phyloP scores from a whole-genome alignment of 2,329 filamentous ascomycete species.

The Colletotrichum liaoningense region DNA sequence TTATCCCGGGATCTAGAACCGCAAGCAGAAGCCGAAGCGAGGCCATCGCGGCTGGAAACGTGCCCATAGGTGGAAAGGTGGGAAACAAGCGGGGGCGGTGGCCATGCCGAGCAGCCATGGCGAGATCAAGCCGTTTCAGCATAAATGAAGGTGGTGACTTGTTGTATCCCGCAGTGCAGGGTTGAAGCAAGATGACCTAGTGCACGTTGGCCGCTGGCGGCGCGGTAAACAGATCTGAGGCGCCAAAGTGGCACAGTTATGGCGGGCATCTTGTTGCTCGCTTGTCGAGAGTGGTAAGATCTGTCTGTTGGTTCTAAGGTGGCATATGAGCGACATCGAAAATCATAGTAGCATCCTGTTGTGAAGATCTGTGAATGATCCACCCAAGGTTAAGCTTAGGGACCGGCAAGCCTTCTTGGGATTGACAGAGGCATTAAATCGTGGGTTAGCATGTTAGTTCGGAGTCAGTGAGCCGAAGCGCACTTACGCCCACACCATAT shows the following conservation, averaged over 20 bases:
- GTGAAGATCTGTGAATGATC: slow-evolving; percentile 10
- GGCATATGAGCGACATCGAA: background rate
- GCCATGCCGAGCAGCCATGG: slow-evolving; percentile 22
- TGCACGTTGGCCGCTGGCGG: background rate
- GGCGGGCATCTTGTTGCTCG: slow-evolving; percentile 1
- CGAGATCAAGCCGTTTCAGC: slow-evolving; percentile 35
- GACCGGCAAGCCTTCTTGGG: background rate
- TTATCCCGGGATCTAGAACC: slow-evolving; percentile 9
- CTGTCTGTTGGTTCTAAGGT: background rate
- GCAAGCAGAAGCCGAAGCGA: slow-evolving; percentile 17
- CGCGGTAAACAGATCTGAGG: background rate
- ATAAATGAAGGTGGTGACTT: slow-evolving; percentile 32
- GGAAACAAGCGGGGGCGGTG: slow-evolving; percentile 28
- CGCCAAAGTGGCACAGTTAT: background rate
- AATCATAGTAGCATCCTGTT: slow-evolving; percentile 13
- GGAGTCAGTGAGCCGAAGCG: background rate
- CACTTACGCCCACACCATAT: background rate
- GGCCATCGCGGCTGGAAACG: slow-evolving; percentile 21
- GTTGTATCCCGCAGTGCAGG: slow-evolving; percentile 30
- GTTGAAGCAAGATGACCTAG: slow-evolving; percentile 5
- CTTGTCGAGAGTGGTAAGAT: slow-evolving; percentile 12
- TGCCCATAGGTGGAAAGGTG: slow-evolving; percentile 28
- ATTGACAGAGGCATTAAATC: background rate
- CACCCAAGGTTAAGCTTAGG: background rate
- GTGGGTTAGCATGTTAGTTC: too few species aligned